Evolutionary conservation across 1,139 yeast genomes (phyloP), one percentile per base, ranked within the genome.

Genomic region (Trichomonascaceae sp.): DNA sequence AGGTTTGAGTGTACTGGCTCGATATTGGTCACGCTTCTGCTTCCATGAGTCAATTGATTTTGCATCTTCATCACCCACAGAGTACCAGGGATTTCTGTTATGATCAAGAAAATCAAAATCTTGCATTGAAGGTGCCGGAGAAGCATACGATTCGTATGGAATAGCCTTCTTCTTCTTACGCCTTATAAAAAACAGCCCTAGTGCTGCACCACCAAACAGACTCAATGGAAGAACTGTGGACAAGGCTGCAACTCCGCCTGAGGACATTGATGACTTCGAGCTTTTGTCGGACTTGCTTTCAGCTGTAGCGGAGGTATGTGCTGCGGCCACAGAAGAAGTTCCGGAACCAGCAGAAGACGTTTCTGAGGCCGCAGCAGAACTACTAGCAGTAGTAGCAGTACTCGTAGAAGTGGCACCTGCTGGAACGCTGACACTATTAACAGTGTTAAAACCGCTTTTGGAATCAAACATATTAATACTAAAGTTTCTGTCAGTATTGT

Each of bases 201-300:
- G 43, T 4, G 59, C 63, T 3, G 58, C 66, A 1, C 61, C 55
- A 7, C 59, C 58, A 13, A 68, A 57, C 10, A 59, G 54, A 10
- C 68, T 57, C 1, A 70, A 52, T 1, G 74, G 74, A 32, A 70
- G 56, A 20, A 69, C 60, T 1, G 73, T 70, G 1, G 72, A 68
- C 13, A 70, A 55, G 2, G 71, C 72, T 7, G 71, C 71, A 45
- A 69, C 63, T 3, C 66, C 65, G 1, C 70, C 69, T 2, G 63
- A 59, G 0, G 66, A 57, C 10, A 58, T 39, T 39, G 56, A 45
- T 2, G 58, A 27, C 22, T 59, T 47, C 5, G 57, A 24, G n/a
- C 57, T 47, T 13, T 66, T 55, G 24, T 47, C 27, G 9, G 55
- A 32, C 5, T 60, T 30, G 61, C 59, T 70, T 63, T 61, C 62